Conservation (phyloP, 108 stramenopile species). For the Nitzschia sp. region DNA sequence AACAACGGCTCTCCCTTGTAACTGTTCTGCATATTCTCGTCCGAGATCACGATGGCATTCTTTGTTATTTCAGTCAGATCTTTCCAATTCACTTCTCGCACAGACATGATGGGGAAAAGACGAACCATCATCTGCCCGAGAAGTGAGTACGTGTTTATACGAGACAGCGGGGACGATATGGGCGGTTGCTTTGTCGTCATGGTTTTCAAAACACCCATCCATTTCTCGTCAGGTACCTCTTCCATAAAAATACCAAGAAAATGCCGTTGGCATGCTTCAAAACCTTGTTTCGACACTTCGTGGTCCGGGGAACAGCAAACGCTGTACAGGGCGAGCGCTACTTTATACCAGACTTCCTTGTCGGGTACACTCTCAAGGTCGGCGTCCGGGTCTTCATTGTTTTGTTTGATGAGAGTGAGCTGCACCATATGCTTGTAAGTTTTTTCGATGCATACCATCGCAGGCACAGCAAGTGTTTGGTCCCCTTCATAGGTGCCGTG, state of each 20-base stretch:
- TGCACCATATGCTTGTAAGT: conserved; percentile 55
- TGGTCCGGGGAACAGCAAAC: conserved; percentile 54
- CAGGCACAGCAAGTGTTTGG: conserved; percentile 52
- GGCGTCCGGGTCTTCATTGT: conserved; percentile 24
- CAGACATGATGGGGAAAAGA: conserved; percentile 53
- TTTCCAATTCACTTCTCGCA: conserved; percentile 55
- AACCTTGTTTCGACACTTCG: conserved; percentile 54
- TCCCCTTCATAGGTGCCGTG: conserved; percentile 67
- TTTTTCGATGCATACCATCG: conserved; percentile 77
- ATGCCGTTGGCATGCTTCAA: conserved; percentile 63
- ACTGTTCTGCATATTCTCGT: conserved; percentile 57
- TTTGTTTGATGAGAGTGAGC: conserved; percentile 31
- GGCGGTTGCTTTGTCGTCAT: conserved; percentile 64
- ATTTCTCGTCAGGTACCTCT: conserved; percentile 65
- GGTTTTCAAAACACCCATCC: conserved; percentile 57
- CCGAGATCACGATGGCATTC: conserved; percentile 42
- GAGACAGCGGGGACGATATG: conserved; percentile 35
- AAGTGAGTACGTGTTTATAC: conserved; percentile 57
- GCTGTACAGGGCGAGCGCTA: conserved; percentile 62
- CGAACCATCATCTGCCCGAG: conserved; percentile 56
- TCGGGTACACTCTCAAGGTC: conserved; percentile 43
- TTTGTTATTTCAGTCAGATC: conserved; percentile 66
- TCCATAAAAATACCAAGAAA: conserved; percentile 53
- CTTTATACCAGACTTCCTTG: conserved; percentile 60
- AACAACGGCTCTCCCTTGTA: conserved; percentile 61